Conservation (phyloP, 768 basidiomycete genomes). For the Leccinum subgranulosum region DNA sequence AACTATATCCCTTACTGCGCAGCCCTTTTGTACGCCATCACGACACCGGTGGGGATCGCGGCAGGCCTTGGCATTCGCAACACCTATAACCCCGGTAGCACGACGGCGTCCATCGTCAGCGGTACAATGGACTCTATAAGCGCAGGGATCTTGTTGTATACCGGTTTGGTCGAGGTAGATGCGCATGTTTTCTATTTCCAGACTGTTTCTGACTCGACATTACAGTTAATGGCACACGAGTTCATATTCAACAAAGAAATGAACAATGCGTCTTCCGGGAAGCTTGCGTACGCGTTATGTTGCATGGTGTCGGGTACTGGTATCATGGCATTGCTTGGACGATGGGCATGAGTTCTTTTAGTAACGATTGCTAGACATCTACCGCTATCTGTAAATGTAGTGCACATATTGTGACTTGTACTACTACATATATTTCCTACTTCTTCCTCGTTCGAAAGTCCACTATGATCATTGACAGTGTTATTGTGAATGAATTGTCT, state of each 20-base stretch:
- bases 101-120: slow-evolving; percentile 76
- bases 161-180: slow-evolving; percentile 76
- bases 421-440: neutral
- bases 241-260: slow-evolving; percentile 89
- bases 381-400: neutral
- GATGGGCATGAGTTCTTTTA: slow-evolving; percentile 69
- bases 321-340: slow-evolving; percentile 88
- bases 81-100: slow-evolving; percentile 78
- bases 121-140: slow-evolving; percentile 85
- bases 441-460: neutral
- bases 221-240: slow-evolving; percentile 85
- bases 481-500: too few relatives aligned
- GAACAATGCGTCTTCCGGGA: slow-evolving; percentile 62
- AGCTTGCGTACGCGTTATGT: slow-evolving; percentile 68
- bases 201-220: slow-evolving; percentile 2
- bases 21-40: slow-evolving; percentile 66
- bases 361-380: neutral
- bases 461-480: too few relatives aligned
- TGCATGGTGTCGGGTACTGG: slow-evolving; percentile 82
- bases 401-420: neutral
- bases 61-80: slow-evolving; percentile 71
- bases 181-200: neutral
- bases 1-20: slow-evolving; percentile 55
- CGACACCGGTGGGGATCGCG: slow-evolving; percentile 88
- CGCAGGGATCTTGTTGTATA: slow-evolving; percentile 85